phyloP scores from a whole-genome alignment of 495 filamentous ascomycete species.

The Aspergillus haitiensis region DNA sequence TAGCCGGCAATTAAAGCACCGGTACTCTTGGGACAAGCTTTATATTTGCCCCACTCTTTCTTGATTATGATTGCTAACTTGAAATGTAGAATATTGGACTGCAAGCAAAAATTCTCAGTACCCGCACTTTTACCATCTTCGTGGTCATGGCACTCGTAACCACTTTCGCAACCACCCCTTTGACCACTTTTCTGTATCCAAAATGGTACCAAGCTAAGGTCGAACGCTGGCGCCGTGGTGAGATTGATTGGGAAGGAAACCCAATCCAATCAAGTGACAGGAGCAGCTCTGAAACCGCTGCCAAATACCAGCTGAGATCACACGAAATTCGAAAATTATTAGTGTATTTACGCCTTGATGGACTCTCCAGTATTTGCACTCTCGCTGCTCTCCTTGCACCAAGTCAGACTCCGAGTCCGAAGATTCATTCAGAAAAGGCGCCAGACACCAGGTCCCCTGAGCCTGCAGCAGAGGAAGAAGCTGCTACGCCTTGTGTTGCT shows the following conservation, averaged over 20 bases:
- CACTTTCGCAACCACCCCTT: slow-evolving; percentile 85
- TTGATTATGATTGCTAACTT: slow-evolving; percentile 24
- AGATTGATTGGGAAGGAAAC: slow-evolving; percentile 91
- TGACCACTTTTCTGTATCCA: slow-evolving; percentile 78
- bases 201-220: slow-evolving; percentile 89
- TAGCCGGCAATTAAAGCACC: slow-evolving; percentile 11
- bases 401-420: slow-evolving; percentile 32
- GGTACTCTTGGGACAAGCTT: neutral
- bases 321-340: slow-evolving; percentile 50
- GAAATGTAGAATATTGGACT: slow-evolving; percentile 80
- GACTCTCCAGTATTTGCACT: slow-evolving; percentile 80
- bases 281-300: slow-evolving; percentile 38
- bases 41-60: neutral
- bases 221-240: slow-evolving; percentile 83
- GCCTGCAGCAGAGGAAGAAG: slow-evolving; percentile 32
- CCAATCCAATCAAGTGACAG: slow-evolving; percentile 43
- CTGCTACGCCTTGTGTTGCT: slow-evolving; percentile 14
- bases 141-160: slow-evolving; percentile 97
- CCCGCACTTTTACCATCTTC: slow-evolving; percentile 92
- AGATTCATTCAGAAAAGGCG: slow-evolving; percentile 51
- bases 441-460: slow-evolving; percentile 20
- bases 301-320: slow-evolving; percentile 43
- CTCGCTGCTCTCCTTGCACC: slow-evolving; percentile 70
- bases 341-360: slow-evolving; percentile 82
- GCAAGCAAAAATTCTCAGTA: slow-evolving; percentile 84